phyloP scores from a whole-genome alignment of 73 alveolate species.

The Tetrahymena thermophila region DNA sequence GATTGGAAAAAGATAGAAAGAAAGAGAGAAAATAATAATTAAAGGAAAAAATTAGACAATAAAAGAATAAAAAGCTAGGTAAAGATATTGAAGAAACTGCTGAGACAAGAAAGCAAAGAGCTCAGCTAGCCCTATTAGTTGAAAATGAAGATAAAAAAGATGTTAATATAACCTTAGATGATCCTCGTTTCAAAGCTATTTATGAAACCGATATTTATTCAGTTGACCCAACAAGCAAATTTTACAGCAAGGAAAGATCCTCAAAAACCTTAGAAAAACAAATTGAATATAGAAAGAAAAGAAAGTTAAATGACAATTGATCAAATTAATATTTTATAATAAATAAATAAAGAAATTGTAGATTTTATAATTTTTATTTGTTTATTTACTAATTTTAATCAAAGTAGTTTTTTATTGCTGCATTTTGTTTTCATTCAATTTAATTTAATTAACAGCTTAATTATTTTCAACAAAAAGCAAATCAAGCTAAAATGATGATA shows the following conservation, averaged over 20 bases:
- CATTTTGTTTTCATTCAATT: no score
- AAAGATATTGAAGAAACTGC: background rate
- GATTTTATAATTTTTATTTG: no score
- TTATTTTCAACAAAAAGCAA: no score
- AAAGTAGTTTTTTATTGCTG: no score
- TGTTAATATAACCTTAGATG: background rate
- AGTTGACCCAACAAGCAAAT: background rate
- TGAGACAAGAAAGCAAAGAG: background rate
- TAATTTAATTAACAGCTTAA: no score
- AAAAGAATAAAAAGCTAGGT: background rate
- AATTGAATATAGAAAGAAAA: background rate
- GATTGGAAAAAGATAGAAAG: background rate
- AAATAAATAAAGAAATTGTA: background rate
- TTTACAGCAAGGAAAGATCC: background rate
- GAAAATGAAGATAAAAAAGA: background rate
- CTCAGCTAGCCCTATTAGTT: background rate
- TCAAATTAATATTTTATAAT: background rate
- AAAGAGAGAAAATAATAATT: background rate
- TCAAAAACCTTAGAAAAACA: background rate
- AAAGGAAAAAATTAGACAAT: background rate
- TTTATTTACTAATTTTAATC: no score
- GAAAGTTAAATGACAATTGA: background rate
- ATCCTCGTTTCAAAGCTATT: background rate
- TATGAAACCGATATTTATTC: background rate
- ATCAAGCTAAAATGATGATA: no score